These are phyloP conservation scores for Stropharia rugosoannulata DNA, from an alignment of 768 basidiomycete genomes.

Conservation along the genomic window DNA sequence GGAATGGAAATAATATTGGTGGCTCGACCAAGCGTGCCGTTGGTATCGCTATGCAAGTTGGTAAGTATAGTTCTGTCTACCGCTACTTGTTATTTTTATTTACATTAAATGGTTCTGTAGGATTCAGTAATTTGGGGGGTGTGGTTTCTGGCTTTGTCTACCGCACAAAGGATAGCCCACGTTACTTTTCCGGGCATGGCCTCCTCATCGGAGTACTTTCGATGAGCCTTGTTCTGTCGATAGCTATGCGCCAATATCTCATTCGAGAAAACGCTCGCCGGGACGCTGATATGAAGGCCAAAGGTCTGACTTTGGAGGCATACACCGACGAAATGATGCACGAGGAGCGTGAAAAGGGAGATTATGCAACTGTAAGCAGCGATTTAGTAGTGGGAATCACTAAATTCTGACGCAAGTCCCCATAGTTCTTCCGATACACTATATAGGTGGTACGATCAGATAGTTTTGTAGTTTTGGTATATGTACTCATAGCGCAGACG, in stretches of 20 bases:
- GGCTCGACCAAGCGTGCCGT: slow-evolving; percentile 32
- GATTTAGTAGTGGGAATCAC: not conserved
- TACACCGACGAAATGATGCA: slow-evolving; percentile 29
- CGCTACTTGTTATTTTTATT: not conserved
- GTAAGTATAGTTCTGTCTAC: slow-evolving; percentile 14
- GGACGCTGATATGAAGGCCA: slow-evolving; percentile 19
- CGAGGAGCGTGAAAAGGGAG: slow-evolving; percentile 27
- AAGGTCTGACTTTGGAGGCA: slow-evolving; percentile 23
- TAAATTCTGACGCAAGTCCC: not conserved
- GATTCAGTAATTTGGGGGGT: slow-evolving; percentile 31
- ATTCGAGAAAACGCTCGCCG: slow-evolving; percentile 25
- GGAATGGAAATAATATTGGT: slow-evolving; percentile 34
- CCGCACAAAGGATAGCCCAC: slow-evolving; percentile 24
- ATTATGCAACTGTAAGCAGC: slow-evolving; percentile 27
- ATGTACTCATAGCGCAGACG: too few relatives aligned
- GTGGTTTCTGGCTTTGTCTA: slow-evolving; percentile 30
- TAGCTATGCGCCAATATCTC: slow-evolving; percentile 28
- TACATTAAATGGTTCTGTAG: slow-evolving; percentile 6
- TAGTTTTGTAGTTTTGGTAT: too few relatives aligned
- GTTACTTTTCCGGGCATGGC: slow-evolving; percentile 30
- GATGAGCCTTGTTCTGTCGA: slow-evolving; percentile 24
- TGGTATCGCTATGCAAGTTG: slow-evolving; percentile 33
- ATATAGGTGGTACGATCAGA: slow-evolving; percentile 9
- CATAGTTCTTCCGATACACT: slow-evolving; percentile 32
- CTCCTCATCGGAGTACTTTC: slow-evolving; percentile 26